These are phyloP conservation scores for Starmera caribaea DNA, from an alignment of 805 yeast species.

Conservation along the genomic window DNA sequence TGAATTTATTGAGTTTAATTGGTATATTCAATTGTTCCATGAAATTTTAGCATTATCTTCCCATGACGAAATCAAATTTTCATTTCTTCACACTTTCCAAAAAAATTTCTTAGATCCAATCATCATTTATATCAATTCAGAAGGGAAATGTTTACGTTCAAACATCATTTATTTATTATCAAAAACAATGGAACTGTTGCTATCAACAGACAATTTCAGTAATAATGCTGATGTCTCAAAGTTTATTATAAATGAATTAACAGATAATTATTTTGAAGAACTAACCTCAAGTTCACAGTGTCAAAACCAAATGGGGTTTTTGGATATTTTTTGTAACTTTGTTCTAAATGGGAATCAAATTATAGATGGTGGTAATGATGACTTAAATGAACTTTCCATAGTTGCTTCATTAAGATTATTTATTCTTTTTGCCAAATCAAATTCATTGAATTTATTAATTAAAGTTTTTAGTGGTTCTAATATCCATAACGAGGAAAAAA, in stretches of 20 bases:
- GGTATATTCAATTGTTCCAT: conserved; percentile 2
- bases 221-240: not conserved
- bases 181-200: conserved; percentile 3
- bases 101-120: conserved; percentile 5
- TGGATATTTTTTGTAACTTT: not conserved
- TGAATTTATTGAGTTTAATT: not conserved
- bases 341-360: not conserved
- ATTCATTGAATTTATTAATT: not conserved
- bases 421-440: not conserved
- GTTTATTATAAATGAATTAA: conserved; percentile 1
- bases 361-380: not conserved
- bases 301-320: not conserved
- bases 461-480: not conserved
- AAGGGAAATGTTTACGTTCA: not conserved
- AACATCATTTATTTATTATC: conserved; percentile 6
- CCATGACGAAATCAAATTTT: conserved; percentile 4
- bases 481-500: not conserved
- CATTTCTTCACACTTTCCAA: conserved; percentile 7
- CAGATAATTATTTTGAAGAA: not conserved
- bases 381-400: not conserved
- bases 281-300: too few species aligned
- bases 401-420: not conserved
- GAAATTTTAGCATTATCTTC: conserved; percentile 5
- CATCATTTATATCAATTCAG: conserved; percentile 1
- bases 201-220: not conserved